A percentile compares a stretch with the other conserved stretches of the same genome.
Conservation (phyloP, 75 land plant species). For the Pseudotsuga menziesii region DNA sequence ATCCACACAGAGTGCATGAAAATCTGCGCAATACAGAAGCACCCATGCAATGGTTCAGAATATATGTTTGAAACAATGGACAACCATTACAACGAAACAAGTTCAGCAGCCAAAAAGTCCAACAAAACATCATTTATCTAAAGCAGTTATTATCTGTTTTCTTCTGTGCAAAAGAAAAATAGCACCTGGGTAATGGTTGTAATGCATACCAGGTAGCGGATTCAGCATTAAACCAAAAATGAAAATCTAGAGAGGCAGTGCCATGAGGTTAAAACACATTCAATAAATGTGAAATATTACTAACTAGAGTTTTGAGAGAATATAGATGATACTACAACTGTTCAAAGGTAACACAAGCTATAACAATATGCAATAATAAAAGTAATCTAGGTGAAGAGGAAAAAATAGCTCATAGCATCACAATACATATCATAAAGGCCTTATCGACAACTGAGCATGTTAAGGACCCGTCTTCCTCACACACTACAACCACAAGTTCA, state of each 20-base stretch:
- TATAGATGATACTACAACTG: neutral
- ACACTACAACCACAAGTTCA: too few relatives aligned
- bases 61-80: neutral
- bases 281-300: neutral
- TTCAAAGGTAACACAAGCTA: neutral
- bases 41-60: conserved; percentile 1
- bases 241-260: neutral
- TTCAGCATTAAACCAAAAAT: neutral
- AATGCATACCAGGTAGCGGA: neutral
- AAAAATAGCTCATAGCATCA: neutral
- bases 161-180: neutral
- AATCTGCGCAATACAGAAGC: conserved; percentile 26
- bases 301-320: neutral
- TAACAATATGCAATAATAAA: neutral
- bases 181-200: neutral
- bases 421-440: neutral
- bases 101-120: neutral
- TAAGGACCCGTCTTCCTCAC: neutral
- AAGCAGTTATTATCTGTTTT: neutral
- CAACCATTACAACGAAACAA: neutral
- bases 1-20: conserved; percentile 38
- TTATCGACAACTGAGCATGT: neutral
- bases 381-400: neutral
- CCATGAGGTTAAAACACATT: too few relatives aligned
- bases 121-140: neutral